phyloP scores from a whole-genome alignment of 192 early-diverging fungal species.

The Coemansia erecta region DNA sequence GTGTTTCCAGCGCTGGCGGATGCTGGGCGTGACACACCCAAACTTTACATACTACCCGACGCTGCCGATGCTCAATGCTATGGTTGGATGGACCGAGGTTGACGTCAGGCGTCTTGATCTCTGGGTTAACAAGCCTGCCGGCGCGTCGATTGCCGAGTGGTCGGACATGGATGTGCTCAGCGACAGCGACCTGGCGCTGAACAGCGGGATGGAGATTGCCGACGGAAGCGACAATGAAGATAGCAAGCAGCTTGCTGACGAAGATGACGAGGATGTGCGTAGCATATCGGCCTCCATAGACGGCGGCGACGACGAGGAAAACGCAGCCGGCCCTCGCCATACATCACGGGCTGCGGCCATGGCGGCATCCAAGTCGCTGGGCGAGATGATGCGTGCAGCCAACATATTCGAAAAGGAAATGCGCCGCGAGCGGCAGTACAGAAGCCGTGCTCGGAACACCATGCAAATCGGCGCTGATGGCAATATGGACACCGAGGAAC shows the following conservation, averaged over 20 bases:
- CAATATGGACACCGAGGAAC: background rate
- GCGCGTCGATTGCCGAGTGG: conserved; percentile 34
- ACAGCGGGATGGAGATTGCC: background rate
- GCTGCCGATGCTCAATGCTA: conserved; percentile 50
- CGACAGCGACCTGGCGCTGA: conserved; percentile 38
- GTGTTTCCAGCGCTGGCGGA: conserved; percentile 62
- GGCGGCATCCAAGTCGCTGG: conserved; percentile 47
- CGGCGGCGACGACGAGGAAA: background rate
- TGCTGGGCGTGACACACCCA: conserved; percentile 57
- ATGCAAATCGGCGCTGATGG: background rate
- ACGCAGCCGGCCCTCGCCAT: conserved; percentile 13
- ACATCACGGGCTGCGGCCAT: conserved; percentile 53
- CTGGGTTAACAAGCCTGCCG: conserved; percentile 42
- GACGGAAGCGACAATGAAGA: background rate
- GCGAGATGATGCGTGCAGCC: conserved; percentile 55
- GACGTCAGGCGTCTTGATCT: conserved; percentile 32
- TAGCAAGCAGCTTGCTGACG: conserved; percentile 6
- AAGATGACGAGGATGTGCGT: background rate
- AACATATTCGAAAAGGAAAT: conserved; percentile 57
- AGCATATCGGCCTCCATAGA: background rate
- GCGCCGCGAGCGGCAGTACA: conserved; percentile 49
- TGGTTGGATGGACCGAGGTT: conserved; percentile 57
- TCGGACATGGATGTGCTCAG: conserved; percentile 46
- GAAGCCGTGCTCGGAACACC: conserved; percentile 22
- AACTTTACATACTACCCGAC: conserved; percentile 58